Percentiles rank a stretch among this genome's conserved stretches.
Conservation (phyloP, 805 yeast genomes). For the Metschnikowia orientalis region DNA sequence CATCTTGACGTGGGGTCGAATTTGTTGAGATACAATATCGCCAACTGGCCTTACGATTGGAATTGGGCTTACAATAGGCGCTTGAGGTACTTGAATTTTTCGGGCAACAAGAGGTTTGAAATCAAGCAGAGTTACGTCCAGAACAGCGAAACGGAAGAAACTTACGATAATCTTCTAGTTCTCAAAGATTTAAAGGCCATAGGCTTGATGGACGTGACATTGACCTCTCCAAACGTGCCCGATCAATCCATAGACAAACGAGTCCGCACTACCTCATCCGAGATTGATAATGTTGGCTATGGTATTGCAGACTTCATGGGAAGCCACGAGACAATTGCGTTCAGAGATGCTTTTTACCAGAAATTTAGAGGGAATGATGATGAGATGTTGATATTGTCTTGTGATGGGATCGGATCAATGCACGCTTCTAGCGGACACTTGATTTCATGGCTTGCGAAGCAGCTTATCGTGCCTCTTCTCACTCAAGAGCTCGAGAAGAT, state of each 20-base stretch:
- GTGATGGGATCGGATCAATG: conserved; percentile 17
- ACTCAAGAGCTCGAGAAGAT: conserved; percentile 57
- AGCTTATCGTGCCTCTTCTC: conserved; percentile 61
- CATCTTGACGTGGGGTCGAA: conserved; percentile 90
- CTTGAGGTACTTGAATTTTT: conserved; percentile 76
- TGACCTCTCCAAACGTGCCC: conserved; percentile 83
- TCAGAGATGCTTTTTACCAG: conserved; percentile 82
- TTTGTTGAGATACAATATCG: conserved; percentile 82
- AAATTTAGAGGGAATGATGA: conserved; percentile 81
- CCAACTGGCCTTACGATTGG: conserved; percentile 96
- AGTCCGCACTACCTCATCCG: conserved; percentile 85
- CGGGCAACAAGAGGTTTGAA: conserved; percentile 90
- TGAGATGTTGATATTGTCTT: conserved; percentile 62
- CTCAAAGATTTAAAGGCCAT: conserved; percentile 66
- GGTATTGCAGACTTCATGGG: conserved; percentile 93
- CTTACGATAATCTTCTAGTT: conserved; percentile 60
- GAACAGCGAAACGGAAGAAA: conserved; percentile 54
- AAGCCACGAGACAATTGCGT: conserved; percentile 54
- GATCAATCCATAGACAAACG: conserved; percentile 81
- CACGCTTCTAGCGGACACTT: conserved; percentile 44
- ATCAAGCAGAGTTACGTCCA: conserved; percentile 62
- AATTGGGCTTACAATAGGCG: conserved; percentile 87
- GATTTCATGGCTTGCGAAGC: conserved; percentile 70
- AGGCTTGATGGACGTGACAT: conserved; percentile 93
- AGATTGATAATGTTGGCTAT: conserved; percentile 67